Evolutionary conservation across 257 asterid genomes (phyloP).

Genomic region (Catharanthus roseus): DNA sequence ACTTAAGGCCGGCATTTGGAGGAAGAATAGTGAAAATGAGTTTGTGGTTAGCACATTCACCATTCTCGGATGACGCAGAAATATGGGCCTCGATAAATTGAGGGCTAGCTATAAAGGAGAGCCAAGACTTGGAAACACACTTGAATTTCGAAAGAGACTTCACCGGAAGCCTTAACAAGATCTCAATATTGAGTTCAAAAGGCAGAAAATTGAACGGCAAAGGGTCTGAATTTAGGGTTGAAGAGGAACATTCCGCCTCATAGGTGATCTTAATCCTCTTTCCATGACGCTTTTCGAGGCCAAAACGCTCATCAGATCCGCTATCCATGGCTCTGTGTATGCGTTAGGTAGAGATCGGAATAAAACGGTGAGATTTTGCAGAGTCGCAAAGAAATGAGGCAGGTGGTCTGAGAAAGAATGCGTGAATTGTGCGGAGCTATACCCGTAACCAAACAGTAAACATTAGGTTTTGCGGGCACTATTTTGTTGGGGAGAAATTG

Average conservation of each 20-base stretch:
- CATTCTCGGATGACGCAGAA: not conserved
- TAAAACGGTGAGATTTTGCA: not conserved
- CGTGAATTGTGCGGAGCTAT: no score
- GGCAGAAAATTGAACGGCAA: constrained; percentile 4
- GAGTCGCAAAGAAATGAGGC: not conserved
- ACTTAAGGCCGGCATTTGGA: constrained; percentile 12
- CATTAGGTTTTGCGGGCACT: no score
- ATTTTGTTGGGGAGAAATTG: no score
- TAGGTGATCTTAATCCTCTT: not conserved
- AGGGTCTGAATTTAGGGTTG: not conserved
- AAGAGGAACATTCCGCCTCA: not conserved
- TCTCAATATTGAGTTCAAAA: constrained; percentile 21
- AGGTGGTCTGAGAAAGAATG: not conserved
- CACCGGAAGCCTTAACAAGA: constrained; percentile 31
- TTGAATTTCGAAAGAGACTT: constrained; percentile 21
- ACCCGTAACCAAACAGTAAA: no score
- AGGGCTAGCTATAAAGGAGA: constrained; percentile 13
- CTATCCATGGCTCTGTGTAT: not conserved
- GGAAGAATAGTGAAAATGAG: constrained; percentile 7
- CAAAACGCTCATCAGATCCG: not conserved
- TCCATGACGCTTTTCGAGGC: not conserved
- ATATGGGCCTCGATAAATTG: constrained; percentile 14
- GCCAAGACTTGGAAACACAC: constrained; percentile 15
- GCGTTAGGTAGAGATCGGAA: not conserved
- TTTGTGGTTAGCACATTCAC: not conserved